Conservation (phyloP, 495 filamentous ascomycete genomes). For the Lindgomyces ingoldianus region DNA sequence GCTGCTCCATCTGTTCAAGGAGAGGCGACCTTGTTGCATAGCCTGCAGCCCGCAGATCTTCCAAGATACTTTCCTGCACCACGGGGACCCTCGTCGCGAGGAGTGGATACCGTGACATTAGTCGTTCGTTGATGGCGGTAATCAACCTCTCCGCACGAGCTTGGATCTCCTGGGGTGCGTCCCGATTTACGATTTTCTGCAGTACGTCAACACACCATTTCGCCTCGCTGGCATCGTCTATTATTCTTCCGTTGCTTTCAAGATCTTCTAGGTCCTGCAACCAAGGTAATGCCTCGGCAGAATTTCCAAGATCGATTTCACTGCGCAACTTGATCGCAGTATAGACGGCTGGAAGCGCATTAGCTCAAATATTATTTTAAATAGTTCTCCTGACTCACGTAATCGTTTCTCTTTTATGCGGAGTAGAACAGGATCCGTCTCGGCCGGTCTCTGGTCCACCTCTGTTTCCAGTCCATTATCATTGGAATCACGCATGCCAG, state of each 20-base stretch:
- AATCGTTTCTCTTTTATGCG: constrained; percentile 24
- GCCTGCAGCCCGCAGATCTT: constrained; percentile 25
- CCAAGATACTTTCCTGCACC: constrained; percentile 19
- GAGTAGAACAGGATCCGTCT: constrained; percentile 27
- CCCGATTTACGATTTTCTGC: constrained; percentile 14
- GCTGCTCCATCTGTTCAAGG: constrained; percentile 18
- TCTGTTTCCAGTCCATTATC: background rate
- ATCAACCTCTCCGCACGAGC: constrained; percentile 18
- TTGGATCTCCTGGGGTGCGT: constrained; percentile 7
- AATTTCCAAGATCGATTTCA: constrained; percentile 9
- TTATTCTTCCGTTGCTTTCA: constrained; percentile 10
- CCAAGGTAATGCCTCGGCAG: constrained; percentile 2
- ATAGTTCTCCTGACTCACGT: background rate
- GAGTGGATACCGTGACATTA: constrained; percentile 34
- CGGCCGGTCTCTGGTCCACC: background rate
- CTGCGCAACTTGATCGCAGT: constrained; percentile 23
- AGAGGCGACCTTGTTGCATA: constrained; percentile 12
- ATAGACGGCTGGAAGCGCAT: constrained; percentile 20
- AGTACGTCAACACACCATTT: constrained; percentile 25
- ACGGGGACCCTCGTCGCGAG: constrained; percentile 2
- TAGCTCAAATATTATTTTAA: background rate
- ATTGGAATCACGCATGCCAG: background rate
- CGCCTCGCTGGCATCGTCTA: constrained; percentile 25
- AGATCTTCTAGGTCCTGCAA: constrained; percentile 15
- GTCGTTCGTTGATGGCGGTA: constrained; percentile 28